These are phyloP conservation scores for Russula olivacea DNA, from an alignment of 768 basidiomycete species.

Conservation along the genomic window DNA sequence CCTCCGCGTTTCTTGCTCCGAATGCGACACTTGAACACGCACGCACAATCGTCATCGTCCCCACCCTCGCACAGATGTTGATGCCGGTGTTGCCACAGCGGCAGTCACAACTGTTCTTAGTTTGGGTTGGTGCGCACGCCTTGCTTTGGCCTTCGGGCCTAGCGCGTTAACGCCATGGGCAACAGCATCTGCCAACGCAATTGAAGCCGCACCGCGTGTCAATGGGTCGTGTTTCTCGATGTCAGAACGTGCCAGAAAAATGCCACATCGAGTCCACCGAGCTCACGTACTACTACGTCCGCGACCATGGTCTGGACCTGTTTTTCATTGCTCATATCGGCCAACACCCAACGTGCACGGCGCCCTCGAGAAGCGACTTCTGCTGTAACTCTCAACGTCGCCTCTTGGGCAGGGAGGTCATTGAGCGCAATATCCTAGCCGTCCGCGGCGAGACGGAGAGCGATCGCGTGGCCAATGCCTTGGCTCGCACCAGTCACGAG, in stretches of 20 bases:
- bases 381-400: constrained; percentile 29
- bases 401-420: constrained; percentile 30
- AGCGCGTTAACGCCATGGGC: no score
- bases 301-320: constrained; percentile 28
- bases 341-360: constrained; percentile 24
- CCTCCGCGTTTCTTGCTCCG: no score
- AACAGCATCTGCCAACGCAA: constrained; percentile 25
- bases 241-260: not conserved
- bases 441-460: constrained; percentile 32
- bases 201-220: not conserved
- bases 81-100: no score
- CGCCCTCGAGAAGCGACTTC: constrained; percentile 21
- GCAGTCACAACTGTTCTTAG: no score
- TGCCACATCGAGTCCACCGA: constrained; percentile 33
- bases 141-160: no score
- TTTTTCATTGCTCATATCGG: constrained; percentile 22
- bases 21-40: no score
- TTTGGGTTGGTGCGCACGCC: no score
- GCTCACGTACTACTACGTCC: constrained; percentile 24
- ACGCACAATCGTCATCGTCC: no score
- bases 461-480: constrained; percentile 31
- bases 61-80: no score
- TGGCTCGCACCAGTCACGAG: constrained; percentile 20
- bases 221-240: not conserved
- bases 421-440: constrained; percentile 33